Conservation (phyloP, 2,329 filamentous ascomycete species). For the Nigrospora osmanthi region DNA sequence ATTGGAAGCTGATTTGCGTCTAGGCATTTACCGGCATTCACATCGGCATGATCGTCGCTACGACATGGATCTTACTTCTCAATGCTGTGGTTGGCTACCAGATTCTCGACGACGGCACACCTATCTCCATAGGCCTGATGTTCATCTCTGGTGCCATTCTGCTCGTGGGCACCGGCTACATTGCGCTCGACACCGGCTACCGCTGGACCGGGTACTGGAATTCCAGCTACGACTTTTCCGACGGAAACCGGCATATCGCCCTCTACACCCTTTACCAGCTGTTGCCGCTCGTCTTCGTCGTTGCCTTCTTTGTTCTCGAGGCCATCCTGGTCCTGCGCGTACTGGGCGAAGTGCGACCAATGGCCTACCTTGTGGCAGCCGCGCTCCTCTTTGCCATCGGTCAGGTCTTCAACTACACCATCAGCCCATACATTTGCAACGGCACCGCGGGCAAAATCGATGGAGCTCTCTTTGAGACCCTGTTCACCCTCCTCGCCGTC, state of each 20-base stretch:
- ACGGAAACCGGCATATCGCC: constrained; percentile 65
- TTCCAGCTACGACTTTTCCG: constrained; percentile 43
- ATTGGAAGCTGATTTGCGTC: constrained; percentile 8
- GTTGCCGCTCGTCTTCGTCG: constrained; percentile 79
- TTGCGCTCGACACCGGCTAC: constrained; percentile 88
- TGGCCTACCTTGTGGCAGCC: constrained; percentile 75
- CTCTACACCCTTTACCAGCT: constrained; percentile 94
- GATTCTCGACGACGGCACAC: constrained; percentile 85
- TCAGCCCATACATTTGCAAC: constrained; percentile 84
- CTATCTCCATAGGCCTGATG: constrained; percentile 72
- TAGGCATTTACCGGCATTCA: constrained; percentile 86
- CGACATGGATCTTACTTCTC: constrained; percentile 83
- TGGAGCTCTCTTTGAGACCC: constrained; percentile 82
- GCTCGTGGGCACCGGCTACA: constrained; percentile 89
- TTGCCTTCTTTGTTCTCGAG: constrained; percentile 80
- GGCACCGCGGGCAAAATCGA: constrained; percentile 82
- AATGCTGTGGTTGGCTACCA: constrained; percentile 93
- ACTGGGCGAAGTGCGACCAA: constrained; percentile 82
- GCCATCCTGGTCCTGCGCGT: constrained; percentile 75
- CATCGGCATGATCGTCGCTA: constrained; percentile 80
- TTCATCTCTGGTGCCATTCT: constrained; percentile 61
- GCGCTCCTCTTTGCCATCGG: constrained; percentile 80
- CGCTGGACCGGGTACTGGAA: constrained; percentile 76
- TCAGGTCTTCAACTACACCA: constrained; percentile 92
- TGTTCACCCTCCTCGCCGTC: constrained; percentile 84